A percentile compares a stretch with the other conserved stretches of the same genome.
Conservation (phyloP, 495 filamentous ascomycete genomes). For the Penicillium salamii region DNA sequence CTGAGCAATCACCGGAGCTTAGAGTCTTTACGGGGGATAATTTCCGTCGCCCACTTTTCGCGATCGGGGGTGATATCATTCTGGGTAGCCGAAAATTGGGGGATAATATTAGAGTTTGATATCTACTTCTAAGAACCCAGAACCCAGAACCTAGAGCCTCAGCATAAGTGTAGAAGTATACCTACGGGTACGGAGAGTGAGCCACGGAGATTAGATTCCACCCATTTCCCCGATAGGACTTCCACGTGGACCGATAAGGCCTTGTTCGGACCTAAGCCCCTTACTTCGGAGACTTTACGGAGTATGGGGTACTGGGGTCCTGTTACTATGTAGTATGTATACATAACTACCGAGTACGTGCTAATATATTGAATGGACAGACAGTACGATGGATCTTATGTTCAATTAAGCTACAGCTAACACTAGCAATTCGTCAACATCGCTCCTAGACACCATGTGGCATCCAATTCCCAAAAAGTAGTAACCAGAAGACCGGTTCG, state of each 20-base stretch:
- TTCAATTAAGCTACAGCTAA: constrained; percentile 28
- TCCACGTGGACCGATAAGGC: too few relatives aligned
- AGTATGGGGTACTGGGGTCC: too few relatives aligned
- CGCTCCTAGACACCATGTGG: constrained; percentile 8
- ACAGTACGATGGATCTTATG: constrained; percentile 17
- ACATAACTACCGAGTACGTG: too few relatives aligned
- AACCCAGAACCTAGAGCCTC: neutral
- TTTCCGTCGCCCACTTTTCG: neutral
- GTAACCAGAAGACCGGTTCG: constrained; percentile 16
- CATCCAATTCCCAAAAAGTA: constrained; percentile 17
- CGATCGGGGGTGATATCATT: constrained; percentile 3
- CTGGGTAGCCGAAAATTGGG: neutral
- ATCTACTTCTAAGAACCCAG: neutral
- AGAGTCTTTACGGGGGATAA: neutral
- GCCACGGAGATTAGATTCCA: too few relatives aligned
- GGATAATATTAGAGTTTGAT: too few relatives aligned
- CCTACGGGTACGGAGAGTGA: too few relatives aligned
- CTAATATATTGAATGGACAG: too few relatives aligned
- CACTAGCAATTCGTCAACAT: constrained; percentile 13
- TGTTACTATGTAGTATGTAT: too few relatives aligned
- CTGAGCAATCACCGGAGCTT: constrained; percentile 19
- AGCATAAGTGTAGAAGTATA: neutral
- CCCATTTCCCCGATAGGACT: too few relatives aligned
- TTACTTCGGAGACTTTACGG: too few relatives aligned
- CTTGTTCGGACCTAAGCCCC: too few relatives aligned